Evolutionary conservation across 169 alveolate species (phyloP), one percentile per base, ranked within the genome.

Genomic region (Sarcocystis neurona): DNA sequence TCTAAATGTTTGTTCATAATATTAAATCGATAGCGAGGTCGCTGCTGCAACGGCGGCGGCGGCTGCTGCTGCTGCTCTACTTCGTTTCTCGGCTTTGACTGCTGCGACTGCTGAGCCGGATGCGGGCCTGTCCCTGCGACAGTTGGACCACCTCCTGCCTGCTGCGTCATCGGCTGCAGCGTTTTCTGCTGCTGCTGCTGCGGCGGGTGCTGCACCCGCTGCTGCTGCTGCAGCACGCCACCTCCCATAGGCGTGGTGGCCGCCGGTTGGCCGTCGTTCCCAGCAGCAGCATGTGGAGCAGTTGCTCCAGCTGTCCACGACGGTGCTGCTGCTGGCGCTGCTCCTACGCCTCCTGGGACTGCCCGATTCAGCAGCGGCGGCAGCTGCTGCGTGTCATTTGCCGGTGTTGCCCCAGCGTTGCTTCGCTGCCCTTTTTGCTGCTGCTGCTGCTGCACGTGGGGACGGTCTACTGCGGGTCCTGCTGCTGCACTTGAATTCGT

Each of bases 181-280:
- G 18, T 15, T 30, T 80, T 72, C 34, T 78, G 85, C 66, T 80
- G 88, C 77, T 80, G 88, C 50, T 53, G 88, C 88, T 80, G 74
- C 74, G 34, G 87, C 23, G 34, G 87, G 48, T 79, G 70, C 87
- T 53, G 87, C 48, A 15, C 8, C 34, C 30, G 53, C 10, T 63
- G 75, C 60, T 75, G 84, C 60, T 2, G 84, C n/a, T n/a, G n/a
- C n/a, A n/a, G n/a, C n/a, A n/a, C n/a, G n/a, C n/a, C n/a, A n/a
- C n/a, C n/a, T n/a, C n/a, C n/a, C n/a, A n/a, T n/a, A n/a, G n/a
- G n/a, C n/a, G n/a, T n/a, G n/a, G n/a, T n/a, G n/a, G n/a, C n/a
- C n/a, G n/a, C n/a, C n/a, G n/a, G n/a, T n/a, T n/a, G n/a, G n/a
- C n/a, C n/a, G n/a, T n/a, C n/a, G n/a, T n/a, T n/a, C n/a, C n/a